Evolutionary conservation across 768 basidiomycete genomes (phyloP), one percentile per base, ranked within the genome.

Genomic region (Naganishia friedmannii): DNA sequence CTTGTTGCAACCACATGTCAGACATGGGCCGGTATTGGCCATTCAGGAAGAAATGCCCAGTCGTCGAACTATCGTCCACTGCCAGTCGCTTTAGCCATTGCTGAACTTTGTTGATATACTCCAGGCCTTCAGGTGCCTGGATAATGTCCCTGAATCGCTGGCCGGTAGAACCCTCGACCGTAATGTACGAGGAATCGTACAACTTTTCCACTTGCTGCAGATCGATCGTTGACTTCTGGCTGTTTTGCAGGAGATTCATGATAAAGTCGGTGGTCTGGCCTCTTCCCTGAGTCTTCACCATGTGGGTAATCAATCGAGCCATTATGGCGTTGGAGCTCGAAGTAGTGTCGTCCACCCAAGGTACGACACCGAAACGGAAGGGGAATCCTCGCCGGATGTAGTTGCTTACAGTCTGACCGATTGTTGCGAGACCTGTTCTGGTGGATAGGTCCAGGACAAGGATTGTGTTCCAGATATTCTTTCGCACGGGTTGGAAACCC

Each of bases 291-390:
- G 81, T 85, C 12, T 86, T 83, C 45, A 89, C 82, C 7, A 91
- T 77, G 75, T 90, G 87, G 72, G 87, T 89, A 67, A 91, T 84
- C 0, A 93, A 75, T 68, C 85, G 84, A 0, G 92, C 90, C 86
- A 93, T 89, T 71, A 86, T 86, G 28, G 82, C 79, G 66, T 45
- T 66, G 28, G 26, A n/a, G 23, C 37, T 57, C 6, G 39, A 67
- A 23, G 42, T 69, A 82, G 83, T 82, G 26, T 87, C 82, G 10
- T 84, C 83, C 0, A 80, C 78, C 39, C 87, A 81, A 1, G 92
- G 93, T 1, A 94, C 91, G 56, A 97, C 77, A 15, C 95, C 95
- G 79, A 93, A 93, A 21, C 91, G 84, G 73, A 93, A 85, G 0
- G 93, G 91, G 53, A 91, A 83, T 19, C 84, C 85, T 39, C 91